These are phyloP conservation scores for Nigrospora oryzae DNA, from an alignment of 2,329 filamentous ascomycete genomes.

Conservation along the genomic window DNA sequence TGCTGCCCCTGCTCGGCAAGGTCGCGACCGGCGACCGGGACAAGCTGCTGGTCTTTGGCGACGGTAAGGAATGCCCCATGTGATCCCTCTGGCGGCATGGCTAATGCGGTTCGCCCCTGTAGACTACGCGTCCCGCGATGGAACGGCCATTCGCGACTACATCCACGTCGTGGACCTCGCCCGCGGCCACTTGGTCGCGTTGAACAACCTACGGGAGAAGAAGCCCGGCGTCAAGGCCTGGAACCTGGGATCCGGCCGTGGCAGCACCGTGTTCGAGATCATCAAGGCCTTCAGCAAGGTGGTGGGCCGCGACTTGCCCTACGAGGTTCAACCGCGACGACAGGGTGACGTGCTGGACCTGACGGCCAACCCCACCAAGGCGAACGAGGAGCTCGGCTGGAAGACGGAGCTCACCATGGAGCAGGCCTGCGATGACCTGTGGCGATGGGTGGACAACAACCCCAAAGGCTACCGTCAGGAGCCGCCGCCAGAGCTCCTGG, in stretches of 20 bases:
- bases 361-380: conserved; percentile 81
- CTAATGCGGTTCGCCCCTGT: conserved; percentile 5
- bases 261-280: conserved; percentile 95
- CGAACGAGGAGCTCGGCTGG: conserved; percentile 86
- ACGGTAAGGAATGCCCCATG: conserved; percentile 51
- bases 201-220: conserved; percentile 79
- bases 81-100: not conserved
- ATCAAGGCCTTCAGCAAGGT: conserved; percentile 86
- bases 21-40: conserved; percentile 92
- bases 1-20: conserved; percentile 88
- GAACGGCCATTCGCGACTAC: conserved; percentile 94
- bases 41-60: conserved; percentile 89
- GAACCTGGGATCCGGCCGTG: conserved; percentile 92
- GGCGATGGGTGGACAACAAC: conserved; percentile 97
- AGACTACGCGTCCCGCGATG: conserved; percentile 89
- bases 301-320: conserved; percentile 77
- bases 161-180: conserved; percentile 93
- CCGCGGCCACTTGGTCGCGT: conserved; percentile 75
- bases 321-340: conserved; percentile 75
- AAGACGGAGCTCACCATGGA: conserved; percentile 86
- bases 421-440: conserved; percentile 87
- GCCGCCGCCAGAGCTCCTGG: conserved; percentile 75
- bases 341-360: conserved; percentile 90
- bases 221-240: conserved; percentile 88
- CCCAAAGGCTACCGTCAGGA: conserved; percentile 89